Percentiles rank a stretch among this genome's conserved stretches.
These are phyloP conservation scores for Paratinospora sagittata DNA, from an alignment of 164 flowering plant species.

Conservation along the genomic window DNA sequence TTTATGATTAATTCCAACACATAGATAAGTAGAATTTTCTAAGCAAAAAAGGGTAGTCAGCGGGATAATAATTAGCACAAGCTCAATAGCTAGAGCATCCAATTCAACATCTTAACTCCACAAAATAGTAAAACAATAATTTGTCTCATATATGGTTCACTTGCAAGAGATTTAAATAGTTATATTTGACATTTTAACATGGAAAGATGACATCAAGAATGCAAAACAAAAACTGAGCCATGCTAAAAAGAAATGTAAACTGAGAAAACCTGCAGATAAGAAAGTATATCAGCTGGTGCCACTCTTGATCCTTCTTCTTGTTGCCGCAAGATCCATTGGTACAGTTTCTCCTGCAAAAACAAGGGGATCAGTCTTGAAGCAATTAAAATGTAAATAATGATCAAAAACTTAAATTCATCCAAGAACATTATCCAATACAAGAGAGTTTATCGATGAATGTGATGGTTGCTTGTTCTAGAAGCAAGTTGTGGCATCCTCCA, in stretches of 20 bases:
- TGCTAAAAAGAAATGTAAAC: not conserved
- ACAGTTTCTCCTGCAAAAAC: constrained; percentile 67
- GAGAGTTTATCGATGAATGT: not conserved
- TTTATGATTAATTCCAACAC: too few species aligned
- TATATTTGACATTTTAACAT: not conserved
- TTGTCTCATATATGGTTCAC: too few species aligned
- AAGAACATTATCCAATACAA: not conserved
- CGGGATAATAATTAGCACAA: too few species aligned
- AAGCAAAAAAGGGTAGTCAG: too few species aligned
- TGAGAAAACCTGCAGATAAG: constrained; percentile 61
- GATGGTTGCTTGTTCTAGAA: too few species aligned
- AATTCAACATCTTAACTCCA: too few species aligned
- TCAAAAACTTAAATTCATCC: not conserved
- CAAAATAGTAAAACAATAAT: too few species aligned
- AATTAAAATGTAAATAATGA: not conserved
- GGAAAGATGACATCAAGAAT: not conserved
- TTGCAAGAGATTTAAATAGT: too few species aligned
- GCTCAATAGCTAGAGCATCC: too few species aligned
- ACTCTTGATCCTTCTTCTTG: constrained; percentile 75
- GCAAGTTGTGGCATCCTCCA: too few species aligned
- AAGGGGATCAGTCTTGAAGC: not conserved
- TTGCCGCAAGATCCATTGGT: constrained; percentile 75
- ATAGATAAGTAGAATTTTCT: too few species aligned
- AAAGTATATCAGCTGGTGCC: constrained; percentile 45
- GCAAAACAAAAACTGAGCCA: not conserved